phyloP scores from a whole-genome alignment of 352 stramenopile species.

The Phytophthora meadii region DNA sequence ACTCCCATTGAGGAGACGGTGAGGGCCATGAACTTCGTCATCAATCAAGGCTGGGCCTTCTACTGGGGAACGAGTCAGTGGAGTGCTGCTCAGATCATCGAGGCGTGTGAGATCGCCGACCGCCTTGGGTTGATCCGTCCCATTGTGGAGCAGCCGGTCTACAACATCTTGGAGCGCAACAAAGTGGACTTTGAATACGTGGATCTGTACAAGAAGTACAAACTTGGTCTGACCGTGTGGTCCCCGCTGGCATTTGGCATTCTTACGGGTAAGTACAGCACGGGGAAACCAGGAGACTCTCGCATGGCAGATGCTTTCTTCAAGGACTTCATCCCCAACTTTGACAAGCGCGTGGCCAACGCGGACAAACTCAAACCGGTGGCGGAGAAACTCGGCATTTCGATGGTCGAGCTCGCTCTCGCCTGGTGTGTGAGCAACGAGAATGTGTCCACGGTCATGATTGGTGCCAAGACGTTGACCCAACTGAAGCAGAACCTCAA shows the following conservation, averaged over 20 bases:
- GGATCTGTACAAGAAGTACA: slow-evolving; percentile 61
- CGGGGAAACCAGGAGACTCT: slow-evolving; percentile 55
- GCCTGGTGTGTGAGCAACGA: slow-evolving; percentile 64
- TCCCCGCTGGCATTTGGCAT: slow-evolving; percentile 61
- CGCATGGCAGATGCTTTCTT: slow-evolving; percentile 41
- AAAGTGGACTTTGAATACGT: slow-evolving; percentile 26
- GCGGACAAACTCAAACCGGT: slow-evolving; percentile 45
- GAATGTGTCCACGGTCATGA: slow-evolving; percentile 63
- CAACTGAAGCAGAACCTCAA: slow-evolving; percentile 73
- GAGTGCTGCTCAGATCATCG: slow-evolving; percentile 45
- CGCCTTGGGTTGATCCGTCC: slow-evolving; percentile 39
- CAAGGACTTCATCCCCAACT: slow-evolving; percentile 31
- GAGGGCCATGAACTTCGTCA: slow-evolving; percentile 32
- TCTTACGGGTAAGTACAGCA: slow-evolving; percentile 79
- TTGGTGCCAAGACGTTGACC: slow-evolving; percentile 51
- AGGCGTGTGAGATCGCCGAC: slow-evolving; percentile 55
- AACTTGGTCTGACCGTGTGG: slow-evolving; percentile 68
- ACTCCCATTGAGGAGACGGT: slow-evolving; percentile 33
- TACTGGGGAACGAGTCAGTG: slow-evolving; percentile 60
- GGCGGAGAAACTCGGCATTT: slow-evolving; percentile 48
- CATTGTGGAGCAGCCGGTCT: slow-evolving; percentile 53
- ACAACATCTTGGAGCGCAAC: slow-evolving; percentile 58
- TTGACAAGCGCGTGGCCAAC: slow-evolving; percentile 30
- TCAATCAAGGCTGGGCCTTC: slow-evolving; percentile 48
- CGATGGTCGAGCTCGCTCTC: slow-evolving; percentile 53